Evolutionary conservation across 306 rosid genomes (phyloP).

Genomic region (Acacia crassicarpa): DNA sequence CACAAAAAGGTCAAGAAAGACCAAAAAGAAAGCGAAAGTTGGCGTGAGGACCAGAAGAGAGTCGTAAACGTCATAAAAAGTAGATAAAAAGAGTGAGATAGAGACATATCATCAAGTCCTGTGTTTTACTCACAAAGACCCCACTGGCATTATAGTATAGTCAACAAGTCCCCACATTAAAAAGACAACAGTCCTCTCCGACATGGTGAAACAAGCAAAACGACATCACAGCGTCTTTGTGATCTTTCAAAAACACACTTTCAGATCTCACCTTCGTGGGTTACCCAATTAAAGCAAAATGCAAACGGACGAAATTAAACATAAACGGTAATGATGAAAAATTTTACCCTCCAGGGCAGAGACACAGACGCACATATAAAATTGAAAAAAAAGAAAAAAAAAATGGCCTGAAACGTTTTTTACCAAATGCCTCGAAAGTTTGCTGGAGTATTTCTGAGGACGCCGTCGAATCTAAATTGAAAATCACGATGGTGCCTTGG

Average conservation of each 20-base stretch:
- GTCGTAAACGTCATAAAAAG: constrained; percentile 1
- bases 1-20: not conserved
- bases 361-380: not conserved
- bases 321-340: not conserved
- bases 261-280: constrained; percentile 29
- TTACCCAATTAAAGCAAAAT: not conserved
- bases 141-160: not conserved
- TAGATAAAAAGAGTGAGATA: constrained; percentile 15
- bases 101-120: constrained; percentile 24
- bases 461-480: constrained; percentile 59
- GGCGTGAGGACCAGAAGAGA: not conserved
- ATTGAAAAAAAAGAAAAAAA: not conserved
- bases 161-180: constrained; percentile 6
- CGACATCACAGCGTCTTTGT: not conserved
- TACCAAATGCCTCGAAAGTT: constrained; percentile 71
- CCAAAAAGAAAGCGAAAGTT: not conserved
- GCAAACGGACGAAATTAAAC: not conserved
- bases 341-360: too few species aligned
- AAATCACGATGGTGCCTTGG: constrained; percentile 83
- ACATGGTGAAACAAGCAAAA: constrained; percentile 4
- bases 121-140: not conserved
- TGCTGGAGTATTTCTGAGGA: constrained; percentile 42
- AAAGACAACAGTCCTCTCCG: not conserved
- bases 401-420: not conserved
- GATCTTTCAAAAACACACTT: not conserved